These are phyloP conservation scores for Mucor saturninus DNA, from an alignment of 371 early-diverging fungal genomes.

Conservation along the genomic window DNA sequence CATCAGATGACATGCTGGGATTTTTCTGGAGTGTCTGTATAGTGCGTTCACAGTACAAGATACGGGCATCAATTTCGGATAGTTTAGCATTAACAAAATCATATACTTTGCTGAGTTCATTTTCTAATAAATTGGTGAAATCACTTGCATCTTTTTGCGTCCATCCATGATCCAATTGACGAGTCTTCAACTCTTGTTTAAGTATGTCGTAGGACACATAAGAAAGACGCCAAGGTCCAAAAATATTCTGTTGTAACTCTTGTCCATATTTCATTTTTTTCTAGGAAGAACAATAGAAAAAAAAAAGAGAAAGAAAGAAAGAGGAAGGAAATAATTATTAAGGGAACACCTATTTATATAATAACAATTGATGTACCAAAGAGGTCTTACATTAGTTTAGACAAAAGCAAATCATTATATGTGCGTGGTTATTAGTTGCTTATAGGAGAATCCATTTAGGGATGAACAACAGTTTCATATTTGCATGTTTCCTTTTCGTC, in stretches of 20 bases:
- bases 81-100: constrained; percentile 62
- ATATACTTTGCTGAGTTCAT: constrained; percentile 83
- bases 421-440: not conserved
- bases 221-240: constrained; percentile 80
- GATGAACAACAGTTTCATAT: not conserved
- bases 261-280: constrained; percentile 82
- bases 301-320: not conserved
- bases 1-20: constrained; percentile 38
- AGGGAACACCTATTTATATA: constrained; percentile 1
- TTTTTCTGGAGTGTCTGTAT: constrained; percentile 29
- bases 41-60: constrained; percentile 68
- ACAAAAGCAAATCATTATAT: not conserved
- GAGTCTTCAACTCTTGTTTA: constrained; percentile 73
- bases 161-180: constrained; percentile 43
- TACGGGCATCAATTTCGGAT: constrained; percentile 80
- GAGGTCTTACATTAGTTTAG: not conserved
- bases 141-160: constrained; percentile 75
- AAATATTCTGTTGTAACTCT: constrained; percentile 67
- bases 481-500: not conserved
- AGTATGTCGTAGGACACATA: constrained; percentile 80
- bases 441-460: constrained; percentile 6
- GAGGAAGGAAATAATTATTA: not conserved
- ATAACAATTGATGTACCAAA: not conserved
- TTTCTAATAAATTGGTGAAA: constrained; percentile 79
- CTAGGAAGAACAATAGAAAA: not conserved